A percentile compares a stretch with the other conserved stretches of the same genome.
phyloP scores from a whole-genome alignment of 352 stramenopile genomes.

The Peronospora tabacina region DNA sequence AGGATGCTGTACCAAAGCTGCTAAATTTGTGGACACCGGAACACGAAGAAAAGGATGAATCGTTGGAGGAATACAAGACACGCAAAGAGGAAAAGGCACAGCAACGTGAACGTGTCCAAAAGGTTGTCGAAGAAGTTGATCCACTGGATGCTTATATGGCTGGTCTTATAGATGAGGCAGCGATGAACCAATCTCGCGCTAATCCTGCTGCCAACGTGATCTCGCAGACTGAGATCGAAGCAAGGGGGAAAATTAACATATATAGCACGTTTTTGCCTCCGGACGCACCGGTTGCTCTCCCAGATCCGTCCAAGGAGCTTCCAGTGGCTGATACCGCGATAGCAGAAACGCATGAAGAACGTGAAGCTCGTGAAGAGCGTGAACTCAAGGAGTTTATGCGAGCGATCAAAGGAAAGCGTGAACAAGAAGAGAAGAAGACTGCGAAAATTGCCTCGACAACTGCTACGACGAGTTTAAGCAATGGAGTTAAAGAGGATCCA shows the following conservation, averaged over 20 bases:
- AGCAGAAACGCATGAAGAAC: constrained; percentile 50
- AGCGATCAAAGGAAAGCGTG: constrained; percentile 66
- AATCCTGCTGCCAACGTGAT: constrained; percentile 77
- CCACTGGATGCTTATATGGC: constrained; percentile 85
- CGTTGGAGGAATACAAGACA: constrained; percentile 39
- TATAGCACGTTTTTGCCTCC: constrained; percentile 78
- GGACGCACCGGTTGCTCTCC: constrained; percentile 7
- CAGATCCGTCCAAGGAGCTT: not conserved
- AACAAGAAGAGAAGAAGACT: constrained; percentile 41
- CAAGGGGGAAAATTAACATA: constrained; percentile 72
- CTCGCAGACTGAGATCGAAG: constrained; percentile 76
- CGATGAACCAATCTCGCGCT: constrained; percentile 61
- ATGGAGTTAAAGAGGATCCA: constrained; percentile 8
- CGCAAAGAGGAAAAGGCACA: constrained; percentile 36
- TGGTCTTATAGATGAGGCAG: constrained; percentile 66
- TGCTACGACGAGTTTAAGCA: not conserved
- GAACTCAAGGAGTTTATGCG: constrained; percentile 83
- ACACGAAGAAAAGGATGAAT: constrained; percentile 58
- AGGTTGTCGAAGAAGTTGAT: constrained; percentile 75
- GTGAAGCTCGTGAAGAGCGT: constrained; percentile 68
- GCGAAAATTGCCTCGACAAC: not conserved
- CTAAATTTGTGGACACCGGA: constrained; percentile 57
- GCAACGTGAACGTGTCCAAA: constrained; percentile 55
- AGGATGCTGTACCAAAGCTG: constrained; percentile 60
- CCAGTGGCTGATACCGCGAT: constrained; percentile 2